These are phyloP conservation scores for Podosphaera xanthii DNA, from an alignment of 2,329 filamentous ascomycete genomes.

Conservation along the genomic window DNA sequence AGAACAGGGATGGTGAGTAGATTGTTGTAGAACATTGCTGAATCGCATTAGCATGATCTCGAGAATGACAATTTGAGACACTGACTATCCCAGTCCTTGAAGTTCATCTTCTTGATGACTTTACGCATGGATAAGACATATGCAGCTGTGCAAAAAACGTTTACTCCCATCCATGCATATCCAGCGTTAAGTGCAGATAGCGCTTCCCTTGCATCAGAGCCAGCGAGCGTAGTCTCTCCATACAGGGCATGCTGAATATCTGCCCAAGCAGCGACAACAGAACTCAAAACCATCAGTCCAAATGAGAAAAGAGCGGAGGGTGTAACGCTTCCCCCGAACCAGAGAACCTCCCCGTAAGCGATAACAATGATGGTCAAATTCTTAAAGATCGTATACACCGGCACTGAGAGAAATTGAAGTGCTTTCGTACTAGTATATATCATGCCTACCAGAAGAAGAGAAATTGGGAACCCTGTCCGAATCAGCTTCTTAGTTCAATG, in stretches of 20 bases:
- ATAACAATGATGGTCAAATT: constrained; percentile 98
- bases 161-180: constrained; percentile 94
- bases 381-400: constrained; percentile 99
- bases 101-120: constrained; percentile 97
- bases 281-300: constrained; percentile 88
- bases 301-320: constrained; percentile 79
- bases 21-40: constrained; percentile 99
- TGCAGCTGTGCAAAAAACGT: constrained; percentile 81
- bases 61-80: constrained; percentile 12
- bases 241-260: constrained; percentile 74
- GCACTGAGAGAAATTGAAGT: constrained; percentile 86
- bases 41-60: constrained; percentile 14
- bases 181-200: constrained; percentile 82
- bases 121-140: constrained; percentile 91
- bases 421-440: constrained; percentile 96
- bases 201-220: constrained; percentile 40
- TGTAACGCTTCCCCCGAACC: constrained; percentile 88
- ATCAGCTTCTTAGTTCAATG: constrained; percentile 2
- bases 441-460: constrained; percentile 89
- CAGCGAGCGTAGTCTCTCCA: constrained; percentile 16
- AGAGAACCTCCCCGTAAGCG: constrained; percentile 91
- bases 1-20: constrained; percentile 87
- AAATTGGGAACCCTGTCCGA: constrained; percentile 72
- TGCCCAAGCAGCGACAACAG: constrained; percentile 86
- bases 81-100: constrained; percentile 98